These are phyloP conservation scores for Thraustochytrium sp. DNA, from an alignment of 352 stramenopile genomes.

Conservation along the genomic window DNA sequence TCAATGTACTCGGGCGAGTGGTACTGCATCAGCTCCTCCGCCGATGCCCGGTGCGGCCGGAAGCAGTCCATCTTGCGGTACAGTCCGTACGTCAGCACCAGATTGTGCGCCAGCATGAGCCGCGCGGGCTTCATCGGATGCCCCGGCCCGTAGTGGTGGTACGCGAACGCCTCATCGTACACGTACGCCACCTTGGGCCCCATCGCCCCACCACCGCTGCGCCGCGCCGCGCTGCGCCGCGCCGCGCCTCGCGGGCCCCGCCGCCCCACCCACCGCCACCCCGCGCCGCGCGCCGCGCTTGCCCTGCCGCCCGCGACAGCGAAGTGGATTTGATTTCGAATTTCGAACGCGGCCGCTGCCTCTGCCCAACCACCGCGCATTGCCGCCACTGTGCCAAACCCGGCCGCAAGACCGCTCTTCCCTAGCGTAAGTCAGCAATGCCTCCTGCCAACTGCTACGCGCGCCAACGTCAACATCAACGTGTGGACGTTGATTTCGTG, in stretches of 20 bases:
- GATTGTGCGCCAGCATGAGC: constrained; percentile 94
- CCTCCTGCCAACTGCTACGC: too few species aligned
- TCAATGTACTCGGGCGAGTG: constrained; percentile 96
- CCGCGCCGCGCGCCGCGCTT: background rate
- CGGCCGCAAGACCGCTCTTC: too few species aligned
- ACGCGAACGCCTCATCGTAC: constrained; percentile 26
- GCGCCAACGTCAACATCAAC: too few species aligned
- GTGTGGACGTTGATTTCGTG: too few species aligned
- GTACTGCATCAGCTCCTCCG: constrained; percentile 90
- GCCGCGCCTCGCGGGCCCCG: background rate
- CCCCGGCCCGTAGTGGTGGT: constrained; percentile 33
- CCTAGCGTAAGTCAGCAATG: too few species aligned
- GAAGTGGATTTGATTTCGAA: too few species aligned
- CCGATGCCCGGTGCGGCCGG: constrained; percentile 62
- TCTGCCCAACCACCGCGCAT: too few species aligned
- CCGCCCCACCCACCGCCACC: background rate
- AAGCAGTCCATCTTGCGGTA: constrained; percentile 93
- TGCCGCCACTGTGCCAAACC: too few species aligned
- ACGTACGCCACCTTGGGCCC: constrained; percentile 19
- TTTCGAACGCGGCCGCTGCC: too few species aligned
- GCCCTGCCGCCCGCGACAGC: too few species aligned
- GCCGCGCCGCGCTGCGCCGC: too few species aligned
- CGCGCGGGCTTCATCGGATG: constrained; percentile 89
- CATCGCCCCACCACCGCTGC: background rate
- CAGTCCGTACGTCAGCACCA: constrained; percentile 95